A percentile compares a stretch with the other conserved stretches of the same genome.
Conservation (phyloP, 768 basidiomycete genomes). For the Omphalotus guepiniiformis region DNA sequence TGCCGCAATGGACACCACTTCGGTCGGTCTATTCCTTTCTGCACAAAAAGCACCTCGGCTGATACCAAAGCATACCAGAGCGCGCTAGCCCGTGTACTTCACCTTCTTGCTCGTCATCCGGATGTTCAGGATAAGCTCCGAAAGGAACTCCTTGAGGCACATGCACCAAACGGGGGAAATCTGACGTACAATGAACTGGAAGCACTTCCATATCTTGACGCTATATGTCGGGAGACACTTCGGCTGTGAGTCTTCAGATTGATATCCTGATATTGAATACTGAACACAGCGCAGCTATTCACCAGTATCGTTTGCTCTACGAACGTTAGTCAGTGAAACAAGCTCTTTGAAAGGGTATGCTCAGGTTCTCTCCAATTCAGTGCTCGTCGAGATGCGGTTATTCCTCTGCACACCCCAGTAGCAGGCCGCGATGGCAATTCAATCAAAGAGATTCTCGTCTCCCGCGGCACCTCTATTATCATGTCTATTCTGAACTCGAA, state of each 20-base stretch:
- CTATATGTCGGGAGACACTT: conserved; percentile 35
- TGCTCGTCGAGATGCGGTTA: conserved; percentile 23
- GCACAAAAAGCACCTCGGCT: neutral
- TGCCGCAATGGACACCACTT: conserved; percentile 41
- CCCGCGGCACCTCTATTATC: conserved; percentile 23
- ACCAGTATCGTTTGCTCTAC: conserved; percentile 17
- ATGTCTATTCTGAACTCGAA: conserved; percentile 29
- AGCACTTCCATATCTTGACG: conserved; percentile 34
- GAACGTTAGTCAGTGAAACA: conserved; percentile 25
- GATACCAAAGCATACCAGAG: conserved; percentile 3
- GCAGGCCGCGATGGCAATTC: conserved; percentile 22
- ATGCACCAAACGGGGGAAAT: conserved; percentile 17
- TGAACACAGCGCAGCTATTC: conserved; percentile 16
- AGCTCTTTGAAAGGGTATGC: too few relatives aligned
- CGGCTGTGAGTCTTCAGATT: conserved; percentile 24
- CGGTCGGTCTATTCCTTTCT: conserved; percentile 8
- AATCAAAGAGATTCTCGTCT: conserved; percentile 21
- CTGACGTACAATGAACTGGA: conserved; percentile 34
- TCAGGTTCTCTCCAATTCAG: conserved; percentile 15
- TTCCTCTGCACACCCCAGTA: conserved; percentile 34
- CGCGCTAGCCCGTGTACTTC: conserved; percentile 29
- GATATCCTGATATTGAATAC: neutral
- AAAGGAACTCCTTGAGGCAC: conserved; percentile 27
- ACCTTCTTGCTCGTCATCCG: conserved; percentile 28
- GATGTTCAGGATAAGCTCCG: conserved; percentile 35